phyloP scores from a whole-genome alignment of 768 basidiomycete genomes.

The Leucocoprinus sp. region DNA sequence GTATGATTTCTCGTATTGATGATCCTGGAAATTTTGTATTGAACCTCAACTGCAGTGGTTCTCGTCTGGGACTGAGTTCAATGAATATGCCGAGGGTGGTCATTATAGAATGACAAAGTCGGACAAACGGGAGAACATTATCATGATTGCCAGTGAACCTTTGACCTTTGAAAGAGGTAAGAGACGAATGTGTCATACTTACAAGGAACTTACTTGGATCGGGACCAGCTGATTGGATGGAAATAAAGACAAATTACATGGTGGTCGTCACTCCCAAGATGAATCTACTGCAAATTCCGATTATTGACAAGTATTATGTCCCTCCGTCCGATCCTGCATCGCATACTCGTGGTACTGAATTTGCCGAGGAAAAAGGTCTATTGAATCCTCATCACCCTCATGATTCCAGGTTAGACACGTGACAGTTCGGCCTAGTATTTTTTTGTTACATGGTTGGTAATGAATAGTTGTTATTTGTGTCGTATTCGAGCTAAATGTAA shows the following conservation, averaged over 20 bases:
- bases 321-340: constrained; percentile 74
- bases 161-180: constrained; percentile 91
- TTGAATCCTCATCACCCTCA: constrained; percentile 45
- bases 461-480: too few relatives aligned
- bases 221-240: constrained; percentile 92
- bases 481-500: too few relatives aligned
- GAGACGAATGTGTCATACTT: constrained; percentile 5
- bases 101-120: constrained; percentile 94
- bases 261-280: constrained; percentile 93
- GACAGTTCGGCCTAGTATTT: background rate
- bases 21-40: background rate
- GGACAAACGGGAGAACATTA: constrained; percentile 93
- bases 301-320: constrained; percentile 90
- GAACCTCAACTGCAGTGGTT: constrained; percentile 55
- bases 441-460: too few relatives aligned
- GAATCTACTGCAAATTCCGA: constrained; percentile 91
- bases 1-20: constrained; percentile 26
- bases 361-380: constrained; percentile 84
- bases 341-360: constrained; percentile 62
- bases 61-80: constrained; percentile 91
- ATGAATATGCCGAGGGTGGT: constrained; percentile 80
- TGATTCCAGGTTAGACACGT: background rate
- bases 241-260: constrained; percentile 95
- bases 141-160: constrained; percentile 92
- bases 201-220: constrained; percentile 4